Evolutionary conservation across 75 land plant genomes (phyloP).

Genomic region (Chamaecyparis obtusa): DNA sequence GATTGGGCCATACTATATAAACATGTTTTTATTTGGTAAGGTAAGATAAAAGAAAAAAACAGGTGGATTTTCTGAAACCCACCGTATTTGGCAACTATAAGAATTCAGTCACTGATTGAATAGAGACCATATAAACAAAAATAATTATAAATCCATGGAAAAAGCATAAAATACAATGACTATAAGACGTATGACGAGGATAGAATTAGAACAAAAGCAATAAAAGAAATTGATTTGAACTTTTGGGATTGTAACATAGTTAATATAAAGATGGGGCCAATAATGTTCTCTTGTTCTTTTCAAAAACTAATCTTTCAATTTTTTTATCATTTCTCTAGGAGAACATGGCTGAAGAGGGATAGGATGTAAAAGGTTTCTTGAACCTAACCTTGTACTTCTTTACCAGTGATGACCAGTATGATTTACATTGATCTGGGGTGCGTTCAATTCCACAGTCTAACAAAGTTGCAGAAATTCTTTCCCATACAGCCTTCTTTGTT

Average conservation of each 20-base stretch:
- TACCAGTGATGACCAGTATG: constrained; percentile 41
- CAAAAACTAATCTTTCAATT: background rate
- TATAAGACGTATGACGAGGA: background rate
- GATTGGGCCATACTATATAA: too few relatives aligned
- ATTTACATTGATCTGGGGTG: constrained; percentile 40
- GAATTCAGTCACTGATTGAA: background rate
- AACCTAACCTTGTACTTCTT: constrained; percentile 36
- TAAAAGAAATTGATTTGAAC: background rate
- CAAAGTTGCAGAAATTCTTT: constrained; percentile 21
- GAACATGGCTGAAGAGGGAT: too few relatives aligned
- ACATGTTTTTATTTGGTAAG: too few relatives aligned
- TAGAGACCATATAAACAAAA: background rate
- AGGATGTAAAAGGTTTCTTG: background rate
- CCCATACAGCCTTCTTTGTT: constrained; percentile 28
- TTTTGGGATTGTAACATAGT: background rate
- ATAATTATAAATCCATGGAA: background rate
- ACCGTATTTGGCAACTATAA: background rate
- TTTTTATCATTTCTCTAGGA: background rate
- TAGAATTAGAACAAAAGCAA: background rate
- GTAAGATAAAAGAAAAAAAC: too few relatives aligned
- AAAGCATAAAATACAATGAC: background rate
- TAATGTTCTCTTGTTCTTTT: background rate
- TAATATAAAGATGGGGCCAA: background rate
- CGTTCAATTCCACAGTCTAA: constrained; percentile 24
- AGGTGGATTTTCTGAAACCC: background rate